A percentile compares a stretch with the other conserved stretches of the same genome.
Evolutionary conservation across 1,139 yeast genomes (phyloP).

Genomic region (Pichia sp.): DNA sequence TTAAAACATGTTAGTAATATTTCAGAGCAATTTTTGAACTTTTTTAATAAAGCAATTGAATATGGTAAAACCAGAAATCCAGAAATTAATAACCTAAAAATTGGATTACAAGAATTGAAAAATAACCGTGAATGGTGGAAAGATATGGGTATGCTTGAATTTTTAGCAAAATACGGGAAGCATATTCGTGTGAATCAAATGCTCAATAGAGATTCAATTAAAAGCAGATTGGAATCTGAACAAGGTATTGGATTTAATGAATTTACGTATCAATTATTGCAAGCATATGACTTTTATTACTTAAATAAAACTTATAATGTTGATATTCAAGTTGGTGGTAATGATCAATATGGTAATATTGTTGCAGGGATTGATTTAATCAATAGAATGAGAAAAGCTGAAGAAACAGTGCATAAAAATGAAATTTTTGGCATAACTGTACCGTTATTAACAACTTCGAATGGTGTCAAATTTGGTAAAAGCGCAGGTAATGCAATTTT

Average conservation of each 20-base stretch:
- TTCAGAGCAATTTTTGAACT: slow-evolving; percentile 51
- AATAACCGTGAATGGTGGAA: slow-evolving; percentile 89
- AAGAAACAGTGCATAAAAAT: slow-evolving; percentile 15
- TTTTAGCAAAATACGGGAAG: slow-evolving; percentile 69
- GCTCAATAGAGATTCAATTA: slow-evolving; percentile 86
- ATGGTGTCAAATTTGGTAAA: slow-evolving; percentile 93
- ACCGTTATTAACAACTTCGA: slow-evolving; percentile 80
- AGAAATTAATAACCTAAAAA: slow-evolving; percentile 32
- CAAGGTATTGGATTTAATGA: slow-evolving; percentile 89
- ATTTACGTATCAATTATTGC: slow-evolving; percentile 85
- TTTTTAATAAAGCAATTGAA: slow-evolving; percentile 57
- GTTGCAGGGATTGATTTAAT: slow-evolving; percentile 93
- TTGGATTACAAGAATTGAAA: slow-evolving; percentile 30
- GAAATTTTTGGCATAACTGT: slow-evolving; percentile 70
- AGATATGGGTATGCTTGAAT: slow-evolving; percentile 65
- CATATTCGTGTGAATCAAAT: slow-evolving; percentile 78
- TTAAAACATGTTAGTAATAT: slow-evolving; percentile 55
- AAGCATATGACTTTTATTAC: slow-evolving; percentile 92
- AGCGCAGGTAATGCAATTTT: slow-evolving; percentile 97
- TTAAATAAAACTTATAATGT: slow-evolving; percentile 56
- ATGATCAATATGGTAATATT: slow-evolving; percentile 98
- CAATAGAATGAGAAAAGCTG: slow-evolving; percentile 41
- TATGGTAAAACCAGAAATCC: slow-evolving; percentile 55
- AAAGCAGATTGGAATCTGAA: slow-evolving; percentile 59
- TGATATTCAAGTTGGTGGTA: slow-evolving; percentile 85